These are phyloP conservation scores for Berkeleyomyces basicola DNA, from an alignment of 2,329 filamentous ascomycete genomes.

Conservation along the genomic window DNA sequence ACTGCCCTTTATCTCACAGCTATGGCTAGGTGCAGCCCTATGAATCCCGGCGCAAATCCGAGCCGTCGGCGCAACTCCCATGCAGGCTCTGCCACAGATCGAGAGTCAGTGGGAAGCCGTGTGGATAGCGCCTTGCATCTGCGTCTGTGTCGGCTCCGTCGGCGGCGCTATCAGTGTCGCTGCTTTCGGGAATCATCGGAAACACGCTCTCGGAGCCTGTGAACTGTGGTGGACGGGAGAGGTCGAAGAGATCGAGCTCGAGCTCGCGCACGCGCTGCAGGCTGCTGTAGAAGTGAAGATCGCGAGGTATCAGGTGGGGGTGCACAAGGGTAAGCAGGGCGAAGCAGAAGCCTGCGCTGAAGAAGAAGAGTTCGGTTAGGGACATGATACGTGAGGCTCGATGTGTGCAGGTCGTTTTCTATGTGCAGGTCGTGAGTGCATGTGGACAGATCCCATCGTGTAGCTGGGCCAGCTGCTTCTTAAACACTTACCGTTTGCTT, in stretches of 20 bases:
- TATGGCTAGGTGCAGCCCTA: too few relatives aligned
- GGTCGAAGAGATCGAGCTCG: neutral
- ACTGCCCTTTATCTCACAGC: too few relatives aligned
- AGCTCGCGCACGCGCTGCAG: neutral
- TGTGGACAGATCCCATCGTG: neutral
- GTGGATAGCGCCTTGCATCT: neutral
- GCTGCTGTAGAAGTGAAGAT: constrained; percentile 2
- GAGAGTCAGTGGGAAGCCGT: neutral
- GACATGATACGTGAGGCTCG: neutral
- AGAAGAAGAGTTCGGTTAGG: neutral
- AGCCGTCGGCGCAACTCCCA: too few relatives aligned
- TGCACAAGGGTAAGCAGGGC: neutral
- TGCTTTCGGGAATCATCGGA: neutral
- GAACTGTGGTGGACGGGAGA: neutral
- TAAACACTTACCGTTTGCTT: neutral
- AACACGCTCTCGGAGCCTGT: neutral
- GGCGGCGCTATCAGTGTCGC: neutral
- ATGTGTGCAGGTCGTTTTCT: neutral
- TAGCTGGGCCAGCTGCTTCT: neutral
- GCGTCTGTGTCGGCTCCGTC: neutral
- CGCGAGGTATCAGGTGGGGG: neutral
- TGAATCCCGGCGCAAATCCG: neutral
- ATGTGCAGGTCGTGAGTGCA: neutral
- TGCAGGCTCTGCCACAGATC: neutral
- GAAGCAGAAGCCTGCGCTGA: constrained; percentile 1